phyloP scores from a whole-genome alignment of 306 rosid species.

The Acacia crassicarpa region DNA sequence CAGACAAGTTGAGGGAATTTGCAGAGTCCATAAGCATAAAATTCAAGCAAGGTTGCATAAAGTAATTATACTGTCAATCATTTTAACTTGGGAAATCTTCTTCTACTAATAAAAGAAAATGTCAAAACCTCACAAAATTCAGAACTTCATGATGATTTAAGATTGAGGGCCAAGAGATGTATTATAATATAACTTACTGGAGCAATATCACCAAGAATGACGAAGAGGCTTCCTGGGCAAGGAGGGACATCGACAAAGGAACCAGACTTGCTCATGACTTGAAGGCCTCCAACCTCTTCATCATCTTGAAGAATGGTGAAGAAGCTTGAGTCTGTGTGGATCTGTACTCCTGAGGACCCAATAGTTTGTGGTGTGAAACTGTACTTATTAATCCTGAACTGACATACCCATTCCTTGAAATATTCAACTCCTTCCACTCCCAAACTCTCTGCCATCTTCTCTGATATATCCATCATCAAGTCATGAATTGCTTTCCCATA shows the following conservation, averaged over 20 bases:
- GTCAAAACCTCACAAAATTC: neutral
- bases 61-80: neutral
- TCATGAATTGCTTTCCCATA: constrained; percentile 55
- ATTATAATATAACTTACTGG: neutral
- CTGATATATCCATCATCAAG: constrained; percentile 36
- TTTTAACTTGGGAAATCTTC: neutral
- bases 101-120: neutral
- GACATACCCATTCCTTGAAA: constrained; percentile 49
- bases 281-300: constrained; percentile 22
- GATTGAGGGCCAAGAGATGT: neutral
- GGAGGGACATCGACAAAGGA: neutral
- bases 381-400: constrained; percentile 64
- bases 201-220: neutral
- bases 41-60: neutral
- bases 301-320: constrained; percentile 58
- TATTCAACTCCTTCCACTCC: constrained; percentile 35
- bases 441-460: constrained; percentile 48
- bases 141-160: neutral
- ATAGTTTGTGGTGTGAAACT: constrained; percentile 49
- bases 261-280: neutral
- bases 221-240: neutral
- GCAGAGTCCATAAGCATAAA: neutral
- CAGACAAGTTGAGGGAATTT: neutral
- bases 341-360: constrained; percentile 50
- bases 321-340: constrained; percentile 62